Evolutionary conservation across 2,329 filamentous ascomycete species (phyloP).

Genomic region (Xylariaceae sp.): DNA sequence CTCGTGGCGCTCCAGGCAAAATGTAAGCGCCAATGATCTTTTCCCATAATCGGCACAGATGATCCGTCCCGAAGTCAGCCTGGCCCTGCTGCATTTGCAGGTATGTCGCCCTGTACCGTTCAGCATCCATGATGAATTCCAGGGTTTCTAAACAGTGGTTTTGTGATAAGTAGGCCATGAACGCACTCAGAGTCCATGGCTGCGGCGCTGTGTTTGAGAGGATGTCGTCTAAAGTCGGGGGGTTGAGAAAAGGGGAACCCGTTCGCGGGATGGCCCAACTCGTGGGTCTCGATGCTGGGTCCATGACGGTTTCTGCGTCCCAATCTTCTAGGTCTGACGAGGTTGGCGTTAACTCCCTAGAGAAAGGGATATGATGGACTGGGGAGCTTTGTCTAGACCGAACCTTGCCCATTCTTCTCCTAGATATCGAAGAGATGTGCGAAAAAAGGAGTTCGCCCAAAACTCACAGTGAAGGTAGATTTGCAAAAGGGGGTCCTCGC

Average conservation of each 20-base stretch:
- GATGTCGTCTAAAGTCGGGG: conserved; percentile 78
- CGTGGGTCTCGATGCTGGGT: conserved; percentile 46
- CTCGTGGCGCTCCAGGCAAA: conserved; percentile 72
- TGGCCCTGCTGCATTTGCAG: conserved; percentile 41
- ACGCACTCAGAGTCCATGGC: conserved; percentile 85
- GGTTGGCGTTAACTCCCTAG: conserved; percentile 41
- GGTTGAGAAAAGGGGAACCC: conserved; percentile 38
- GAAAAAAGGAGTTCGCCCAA: conserved; percentile 22
- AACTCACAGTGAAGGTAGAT: conserved; percentile 19
- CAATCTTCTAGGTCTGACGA: conserved; percentile 43
- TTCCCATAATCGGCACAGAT: conserved; percentile 77
- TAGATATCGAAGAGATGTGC: conserved; percentile 12
- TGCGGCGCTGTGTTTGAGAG: conserved; percentile 78
- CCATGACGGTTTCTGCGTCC: conserved; percentile 41
- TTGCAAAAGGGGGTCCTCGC: conserved; percentile 19
- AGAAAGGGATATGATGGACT: conserved; percentile 39
- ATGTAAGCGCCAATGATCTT: conserved; percentile 89
- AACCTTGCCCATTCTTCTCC: conserved; percentile 42
- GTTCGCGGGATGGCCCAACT: conserved; percentile 42
- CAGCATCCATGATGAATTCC: conserved; percentile 93
- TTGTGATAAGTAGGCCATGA: conserved; percentile 94
- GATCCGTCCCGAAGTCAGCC: conserved; percentile 47
- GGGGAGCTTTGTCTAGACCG: conserved; percentile 43
- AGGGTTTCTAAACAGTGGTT: conserved; percentile 96
- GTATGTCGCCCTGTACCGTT: conserved; percentile 66